Evolutionary conservation across 805 yeast species (phyloP).

Genomic region (Zygosaccharomyces siamensis): DNA sequence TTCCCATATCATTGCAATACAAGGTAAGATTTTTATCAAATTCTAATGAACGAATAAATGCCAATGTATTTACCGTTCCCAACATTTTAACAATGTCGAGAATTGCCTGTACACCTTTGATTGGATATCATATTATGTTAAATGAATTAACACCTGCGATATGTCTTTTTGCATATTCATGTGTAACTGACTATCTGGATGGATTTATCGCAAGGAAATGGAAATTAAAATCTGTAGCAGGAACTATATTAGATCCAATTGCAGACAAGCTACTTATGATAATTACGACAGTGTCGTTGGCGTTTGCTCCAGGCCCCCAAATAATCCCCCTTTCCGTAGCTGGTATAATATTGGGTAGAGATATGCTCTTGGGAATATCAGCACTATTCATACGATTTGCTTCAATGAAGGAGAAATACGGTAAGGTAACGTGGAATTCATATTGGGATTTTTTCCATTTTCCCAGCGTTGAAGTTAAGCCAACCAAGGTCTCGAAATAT

Average conservation of each 20-base stretch:
- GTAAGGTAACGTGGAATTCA: conserved; percentile 48
- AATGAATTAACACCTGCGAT: conserved; percentile 63
- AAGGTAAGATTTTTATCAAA: background rate
- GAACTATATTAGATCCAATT: conserved; percentile 88
- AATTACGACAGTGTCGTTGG: conserved; percentile 71
- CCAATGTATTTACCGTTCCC: conserved; percentile 68
- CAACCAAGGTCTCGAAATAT: conserved; percentile 77
- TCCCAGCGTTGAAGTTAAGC: conserved; percentile 84
- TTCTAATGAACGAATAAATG: conserved; percentile 1
- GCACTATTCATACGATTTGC: conserved; percentile 69
- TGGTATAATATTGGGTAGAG: conserved; percentile 74
- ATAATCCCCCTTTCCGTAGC: conserved; percentile 72
- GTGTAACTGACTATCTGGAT: conserved; percentile 86
- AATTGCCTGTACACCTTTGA: conserved; percentile 73
- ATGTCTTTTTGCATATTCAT: conserved; percentile 73
- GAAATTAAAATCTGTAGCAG: conserved; percentile 74
- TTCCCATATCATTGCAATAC: background rate
- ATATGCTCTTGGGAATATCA: conserved; percentile 62
- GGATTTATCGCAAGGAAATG: conserved; percentile 84
- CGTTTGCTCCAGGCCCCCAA: conserved; percentile 45
- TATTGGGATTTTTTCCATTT: conserved; percentile 66
- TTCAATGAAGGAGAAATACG: conserved; percentile 37
- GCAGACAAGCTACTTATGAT: conserved; percentile 93
- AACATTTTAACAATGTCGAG: conserved; percentile 79
- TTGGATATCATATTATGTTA: conserved; percentile 71